A percentile compares a stretch with the other conserved stretches of the same genome.
Evolutionary conservation across 805 yeast genomes (phyloP).

Genomic region (Limtongozyma cylindracea): DNA sequence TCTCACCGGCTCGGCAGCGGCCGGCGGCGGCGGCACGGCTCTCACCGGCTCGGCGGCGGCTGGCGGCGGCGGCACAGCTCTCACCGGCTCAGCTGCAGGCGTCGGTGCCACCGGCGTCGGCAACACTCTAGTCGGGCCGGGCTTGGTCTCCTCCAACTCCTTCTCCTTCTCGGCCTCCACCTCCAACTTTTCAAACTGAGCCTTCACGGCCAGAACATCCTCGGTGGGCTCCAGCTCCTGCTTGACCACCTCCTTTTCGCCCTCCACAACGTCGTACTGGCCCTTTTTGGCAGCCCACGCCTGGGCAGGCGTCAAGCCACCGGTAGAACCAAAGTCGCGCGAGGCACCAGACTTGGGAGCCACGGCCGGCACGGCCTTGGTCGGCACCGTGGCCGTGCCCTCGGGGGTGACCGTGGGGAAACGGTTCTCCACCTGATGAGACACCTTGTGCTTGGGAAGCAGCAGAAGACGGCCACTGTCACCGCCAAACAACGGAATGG

Average conservation of each 20-base stretch:
- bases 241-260: constrained; percentile 3
- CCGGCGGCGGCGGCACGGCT: too few species aligned
- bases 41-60: too few species aligned
- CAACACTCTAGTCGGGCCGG: too few species aligned
- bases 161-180: too few species aligned
- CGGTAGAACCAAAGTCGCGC: constrained; percentile 33
- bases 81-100: too few species aligned
- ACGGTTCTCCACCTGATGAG: constrained; percentile 22
- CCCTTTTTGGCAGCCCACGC: constrained; percentile 86
- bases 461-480: constrained; percentile 25
- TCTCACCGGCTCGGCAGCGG: too few species aligned
- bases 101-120: too few species aligned
- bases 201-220: not conserved
- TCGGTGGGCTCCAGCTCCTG: constrained; percentile 3
- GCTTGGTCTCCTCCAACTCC: too few species aligned
- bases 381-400: constrained; percentile 1
- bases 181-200: not conserved
- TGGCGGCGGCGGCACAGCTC: too few species aligned
- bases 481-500: not conserved
- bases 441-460: constrained; percentile 36
- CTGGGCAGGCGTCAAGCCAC: constrained; percentile 86
- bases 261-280: constrained; percentile 19
- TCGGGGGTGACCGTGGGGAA: constrained; percentile 12
- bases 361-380: constrained; percentile 15
- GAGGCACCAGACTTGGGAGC: constrained; percentile 44